Percentiles rank a stretch among this genome's conserved stretches.
Conservation (phyloP, 495 filamentous ascomycete species). For the Amphirosellinia nigrospora region DNA sequence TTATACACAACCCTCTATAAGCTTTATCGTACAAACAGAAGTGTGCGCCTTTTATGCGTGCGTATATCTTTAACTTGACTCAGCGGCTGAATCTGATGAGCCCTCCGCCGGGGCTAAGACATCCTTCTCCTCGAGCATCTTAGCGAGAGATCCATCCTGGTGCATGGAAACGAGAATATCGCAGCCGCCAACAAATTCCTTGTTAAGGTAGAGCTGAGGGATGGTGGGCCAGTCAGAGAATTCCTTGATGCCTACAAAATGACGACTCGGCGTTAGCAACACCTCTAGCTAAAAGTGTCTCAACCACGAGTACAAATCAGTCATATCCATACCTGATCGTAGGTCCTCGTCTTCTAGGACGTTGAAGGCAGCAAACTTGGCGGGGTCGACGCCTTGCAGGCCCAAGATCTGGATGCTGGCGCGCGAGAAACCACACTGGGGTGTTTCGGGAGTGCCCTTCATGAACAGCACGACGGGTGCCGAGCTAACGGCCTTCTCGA, state of each 20-base stretch:
- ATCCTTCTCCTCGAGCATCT: constrained; percentile 86
- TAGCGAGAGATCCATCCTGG: constrained; percentile 91
- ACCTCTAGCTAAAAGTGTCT: constrained; percentile 18
- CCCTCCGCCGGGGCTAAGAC: constrained; percentile 62
- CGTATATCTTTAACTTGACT: constrained; percentile 24
- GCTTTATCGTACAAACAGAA: constrained; percentile 18
- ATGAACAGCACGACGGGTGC: constrained; percentile 97
- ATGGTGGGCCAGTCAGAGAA: constrained; percentile 99
- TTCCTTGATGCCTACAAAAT: constrained; percentile 86
- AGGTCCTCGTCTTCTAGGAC: constrained; percentile 90
- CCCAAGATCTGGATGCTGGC: constrained; percentile 94
- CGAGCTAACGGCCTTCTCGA: constrained; percentile 83
- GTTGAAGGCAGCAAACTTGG: constrained; percentile 95
- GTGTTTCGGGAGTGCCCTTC: constrained; percentile 96
- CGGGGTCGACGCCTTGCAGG: constrained; percentile 93
- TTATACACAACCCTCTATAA: constrained; percentile 22
- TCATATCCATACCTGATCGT: constrained; percentile 69
- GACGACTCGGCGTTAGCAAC: constrained; percentile 20
- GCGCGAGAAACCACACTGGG: constrained; percentile 97
- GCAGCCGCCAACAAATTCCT: constrained; percentile 95
- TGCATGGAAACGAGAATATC: constrained; percentile 98
- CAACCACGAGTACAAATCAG: neutral
- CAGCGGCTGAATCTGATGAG: constrained; percentile 7
- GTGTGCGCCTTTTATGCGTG: neutral
- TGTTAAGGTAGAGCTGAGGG: constrained; percentile 92